phyloP scores from a whole-genome alignment of 2,329 filamentous ascomycete genomes.

The Pseudogymnoascus sp. region DNA sequence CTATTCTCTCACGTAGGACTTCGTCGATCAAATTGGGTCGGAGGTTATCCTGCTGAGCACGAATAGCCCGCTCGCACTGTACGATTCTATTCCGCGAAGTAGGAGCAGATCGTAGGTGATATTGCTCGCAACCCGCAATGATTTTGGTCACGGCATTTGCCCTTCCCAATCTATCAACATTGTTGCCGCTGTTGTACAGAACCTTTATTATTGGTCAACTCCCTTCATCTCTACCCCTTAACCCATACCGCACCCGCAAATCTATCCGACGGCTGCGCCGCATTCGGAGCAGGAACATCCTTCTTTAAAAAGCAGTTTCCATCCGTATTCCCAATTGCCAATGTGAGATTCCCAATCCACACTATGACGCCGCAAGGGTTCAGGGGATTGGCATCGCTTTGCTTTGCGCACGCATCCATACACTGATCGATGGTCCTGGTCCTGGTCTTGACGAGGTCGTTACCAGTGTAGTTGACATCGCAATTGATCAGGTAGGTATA shows the following conservation, averaged over 20 bases:
- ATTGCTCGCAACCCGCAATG: too few relatives aligned
- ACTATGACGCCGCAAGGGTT: neutral
- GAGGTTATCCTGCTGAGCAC: neutral
- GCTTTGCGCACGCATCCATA: neutral
- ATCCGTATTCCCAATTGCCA: neutral
- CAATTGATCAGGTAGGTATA: neutral
- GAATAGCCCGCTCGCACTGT: neutral
- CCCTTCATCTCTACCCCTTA: neutral
- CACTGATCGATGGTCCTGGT: neutral
- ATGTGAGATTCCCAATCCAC: neutral
- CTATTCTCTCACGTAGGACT: neutral
- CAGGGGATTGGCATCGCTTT: neutral
- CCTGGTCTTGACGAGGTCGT: neutral
- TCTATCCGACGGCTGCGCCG: neutral
- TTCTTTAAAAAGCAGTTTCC: neutral
- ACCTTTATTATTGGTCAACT: too few relatives aligned
- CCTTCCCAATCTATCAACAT: too few relatives aligned
- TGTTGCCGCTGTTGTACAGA: neutral
- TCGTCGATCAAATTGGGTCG: neutral
- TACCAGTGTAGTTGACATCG: neutral
- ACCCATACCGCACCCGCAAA: neutral
- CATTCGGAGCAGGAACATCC: neutral
- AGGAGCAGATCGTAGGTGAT: neutral
- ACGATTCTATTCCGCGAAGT: too few relatives aligned
- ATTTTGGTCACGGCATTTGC: too few relatives aligned